Conservation (phyloP, 208 protist genomes). For the Angomonas ambiguus region DNA sequence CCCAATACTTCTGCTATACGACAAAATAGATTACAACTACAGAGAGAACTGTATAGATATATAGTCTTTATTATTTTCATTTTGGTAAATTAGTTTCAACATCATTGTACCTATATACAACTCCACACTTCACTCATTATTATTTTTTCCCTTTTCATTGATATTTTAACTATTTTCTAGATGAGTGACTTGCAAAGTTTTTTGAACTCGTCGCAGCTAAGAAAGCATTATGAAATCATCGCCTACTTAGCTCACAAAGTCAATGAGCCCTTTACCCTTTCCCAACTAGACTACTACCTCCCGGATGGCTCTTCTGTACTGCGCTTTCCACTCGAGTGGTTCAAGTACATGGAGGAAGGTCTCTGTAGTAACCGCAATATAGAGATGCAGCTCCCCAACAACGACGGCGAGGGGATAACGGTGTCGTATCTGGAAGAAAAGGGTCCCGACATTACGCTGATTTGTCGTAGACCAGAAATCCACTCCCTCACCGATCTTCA, state of each 20-base stretch:
- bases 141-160: slow-evolving; percentile 3
- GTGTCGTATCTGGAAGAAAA: slow-evolving; percentile 9
- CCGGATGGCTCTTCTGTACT: slow-evolving; percentile 70
- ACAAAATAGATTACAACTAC: no score
- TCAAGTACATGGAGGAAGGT: slow-evolving; percentile 49
- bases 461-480: slow-evolving; percentile 53
- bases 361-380: slow-evolving; percentile 61
- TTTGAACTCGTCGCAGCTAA: slow-evolving; percentile 60
- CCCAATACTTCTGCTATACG: no score
- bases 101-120: no score
- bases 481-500: slow-evolving; percentile 45
- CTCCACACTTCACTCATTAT: slow-evolving; percentile 3
- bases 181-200: slow-evolving; percentile 72
- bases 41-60: no score
- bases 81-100: no score
- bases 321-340: slow-evolving; percentile 74
- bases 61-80: no score
- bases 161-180: slow-evolving; percentile 13
- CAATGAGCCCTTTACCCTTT: slow-evolving; percentile 62
- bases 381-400: slow-evolving; percentile 27
- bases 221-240: slow-evolving; percentile 84
- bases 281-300: slow-evolving; percentile 77
- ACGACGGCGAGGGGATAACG: not conserved
- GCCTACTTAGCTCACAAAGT: slow-evolving; percentile 68
- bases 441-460: slow-evolving; percentile 26